A percentile compares a stretch with the other conserved stretches of the same genome.
phyloP scores from a whole-genome alignment of 2,329 filamentous ascomycete species.

The Ophiostoma perfectum region DNA sequence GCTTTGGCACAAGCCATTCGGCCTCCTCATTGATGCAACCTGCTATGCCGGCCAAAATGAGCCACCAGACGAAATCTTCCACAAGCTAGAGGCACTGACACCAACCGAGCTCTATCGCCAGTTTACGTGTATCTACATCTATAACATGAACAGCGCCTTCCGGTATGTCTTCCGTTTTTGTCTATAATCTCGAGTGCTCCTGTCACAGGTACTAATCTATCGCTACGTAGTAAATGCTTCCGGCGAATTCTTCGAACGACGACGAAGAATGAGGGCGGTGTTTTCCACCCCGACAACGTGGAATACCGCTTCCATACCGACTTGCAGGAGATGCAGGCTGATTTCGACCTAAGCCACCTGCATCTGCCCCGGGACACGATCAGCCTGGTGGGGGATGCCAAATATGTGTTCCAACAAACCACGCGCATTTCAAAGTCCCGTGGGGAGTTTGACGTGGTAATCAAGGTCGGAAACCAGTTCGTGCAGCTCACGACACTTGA shows the following conservation, averaged over 20 bases:
- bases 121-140: constrained; percentile 59
- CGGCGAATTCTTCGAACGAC: constrained; percentile 57
- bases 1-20: constrained; percentile 64
- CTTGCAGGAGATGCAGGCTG: constrained; percentile 58
- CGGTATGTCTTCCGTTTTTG: constrained; percentile 38
- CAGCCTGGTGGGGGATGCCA: constrained; percentile 60
- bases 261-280: constrained; percentile 53
- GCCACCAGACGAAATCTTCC: constrained; percentile 59
- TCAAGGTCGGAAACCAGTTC: constrained; percentile 64
- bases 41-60: constrained; percentile 65
- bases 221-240: constrained; percentile 52
- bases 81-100: constrained; percentile 57
- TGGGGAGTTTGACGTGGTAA: constrained; percentile 63
- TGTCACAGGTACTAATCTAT: not conserved
- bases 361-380: constrained; percentile 66
- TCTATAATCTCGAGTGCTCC: not conserved
- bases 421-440: constrained; percentile 62
- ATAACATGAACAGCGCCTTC: constrained; percentile 69
- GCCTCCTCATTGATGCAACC: constrained; percentile 62
- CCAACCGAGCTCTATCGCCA: constrained; percentile 57
- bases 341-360: constrained; percentile 62
- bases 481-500: constrained; percentile 64
- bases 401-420: constrained; percentile 60
- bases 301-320: constrained; percentile 62
- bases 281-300: constrained; percentile 60